Conservation (phyloP, 2,329 filamentous ascomycete genomes). For the Scedosporium apiospermum region DNA sequence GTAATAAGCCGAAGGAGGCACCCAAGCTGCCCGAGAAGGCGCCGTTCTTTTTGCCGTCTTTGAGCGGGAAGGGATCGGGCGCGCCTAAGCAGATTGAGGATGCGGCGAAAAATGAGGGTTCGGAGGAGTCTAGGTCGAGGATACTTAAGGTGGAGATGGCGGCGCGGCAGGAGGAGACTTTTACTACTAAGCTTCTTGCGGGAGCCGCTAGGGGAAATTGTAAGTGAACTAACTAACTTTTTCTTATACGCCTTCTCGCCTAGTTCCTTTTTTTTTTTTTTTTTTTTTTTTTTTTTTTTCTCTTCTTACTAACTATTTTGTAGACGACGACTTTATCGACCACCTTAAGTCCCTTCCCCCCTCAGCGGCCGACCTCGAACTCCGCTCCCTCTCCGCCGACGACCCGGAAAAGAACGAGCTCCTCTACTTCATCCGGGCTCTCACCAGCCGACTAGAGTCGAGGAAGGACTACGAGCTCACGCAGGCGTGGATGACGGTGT, state of each 20-base stretch:
- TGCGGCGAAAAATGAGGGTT: conserved; percentile 19
- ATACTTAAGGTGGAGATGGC: conserved; percentile 55
- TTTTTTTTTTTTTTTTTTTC: not conserved
- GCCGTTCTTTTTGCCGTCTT: conserved; percentile 83
- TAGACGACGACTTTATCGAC: conserved; percentile 59
- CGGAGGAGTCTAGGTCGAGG: conserved; percentile 44
- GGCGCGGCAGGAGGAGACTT: conserved; percentile 45
- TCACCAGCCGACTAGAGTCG: conserved; percentile 59
- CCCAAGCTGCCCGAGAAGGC: conserved; percentile 90
- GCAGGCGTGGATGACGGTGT: conserved; percentile 96
- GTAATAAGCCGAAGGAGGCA: conserved; percentile 88
- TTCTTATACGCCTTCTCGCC: not conserved
- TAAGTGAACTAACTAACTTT: conserved; percentile 27
- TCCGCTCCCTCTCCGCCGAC: conserved; percentile 61
- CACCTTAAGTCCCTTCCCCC: conserved; percentile 76
- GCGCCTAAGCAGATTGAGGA: conserved; percentile 15
- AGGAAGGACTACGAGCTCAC: conserved; percentile 85
- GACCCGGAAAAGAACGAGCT: conserved; percentile 56
- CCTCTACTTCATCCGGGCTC: conserved; percentile 67
- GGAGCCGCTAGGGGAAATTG: conserved; percentile 50
- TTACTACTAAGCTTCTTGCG: conserved; percentile 46
- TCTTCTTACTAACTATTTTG: conserved; percentile 11
- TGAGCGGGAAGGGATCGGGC: conserved; percentile 26
- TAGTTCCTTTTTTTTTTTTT: not conserved
- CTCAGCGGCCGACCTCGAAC: conserved; percentile 79